phyloP scores from a whole-genome alignment of 2,329 filamentous ascomycete species.

The Neonectria punicea region DNA sequence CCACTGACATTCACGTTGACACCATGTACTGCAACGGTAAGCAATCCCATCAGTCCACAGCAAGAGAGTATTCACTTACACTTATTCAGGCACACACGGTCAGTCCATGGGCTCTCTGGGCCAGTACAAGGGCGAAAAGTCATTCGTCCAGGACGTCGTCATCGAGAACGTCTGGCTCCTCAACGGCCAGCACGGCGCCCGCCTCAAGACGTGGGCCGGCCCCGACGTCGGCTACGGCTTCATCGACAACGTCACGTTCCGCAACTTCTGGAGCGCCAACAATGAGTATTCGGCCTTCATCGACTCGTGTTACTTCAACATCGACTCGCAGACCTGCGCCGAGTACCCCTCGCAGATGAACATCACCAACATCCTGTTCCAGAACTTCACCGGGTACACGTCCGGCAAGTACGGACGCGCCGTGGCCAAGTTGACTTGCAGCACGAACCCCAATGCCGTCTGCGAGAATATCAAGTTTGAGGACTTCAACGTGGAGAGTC shows the following conservation, averaged over 20 bases:
- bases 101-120: slow-evolving; percentile 40
- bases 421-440: slow-evolving; percentile 35
- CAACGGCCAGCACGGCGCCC: slow-evolving; percentile 39
- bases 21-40: slow-evolving; percentile 41
- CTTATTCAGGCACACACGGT: slow-evolving; percentile 27
- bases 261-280: slow-evolving; percentile 40
- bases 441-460: slow-evolving; percentile 36
- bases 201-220: slow-evolving; percentile 41
- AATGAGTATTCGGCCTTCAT: slow-evolving; percentile 40
- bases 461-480: slow-evolving; percentile 40
- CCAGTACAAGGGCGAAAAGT: slow-evolving; percentile 38
- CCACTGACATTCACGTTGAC: slow-evolving; percentile 35
- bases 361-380: slow-evolving; percentile 39
- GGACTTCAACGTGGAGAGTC: slow-evolving; percentile 36
- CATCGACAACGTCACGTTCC: slow-evolving; percentile 41
- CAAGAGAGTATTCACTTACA: not conserved
- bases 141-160: slow-evolving; percentile 38
- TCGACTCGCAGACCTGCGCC: slow-evolving; percentile 29
- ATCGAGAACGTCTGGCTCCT: slow-evolving; percentile 43
- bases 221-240: slow-evolving; percentile 37
- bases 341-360: slow-evolving; percentile 40
- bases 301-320: slow-evolving; percentile 42
- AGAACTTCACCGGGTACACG: slow-evolving; percentile 41
- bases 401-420: slow-evolving; percentile 39
- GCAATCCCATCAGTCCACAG: not conserved